Conservation (phyloP, 2,329 filamentous ascomycete genomes). For the Neurospora sp. region DNA sequence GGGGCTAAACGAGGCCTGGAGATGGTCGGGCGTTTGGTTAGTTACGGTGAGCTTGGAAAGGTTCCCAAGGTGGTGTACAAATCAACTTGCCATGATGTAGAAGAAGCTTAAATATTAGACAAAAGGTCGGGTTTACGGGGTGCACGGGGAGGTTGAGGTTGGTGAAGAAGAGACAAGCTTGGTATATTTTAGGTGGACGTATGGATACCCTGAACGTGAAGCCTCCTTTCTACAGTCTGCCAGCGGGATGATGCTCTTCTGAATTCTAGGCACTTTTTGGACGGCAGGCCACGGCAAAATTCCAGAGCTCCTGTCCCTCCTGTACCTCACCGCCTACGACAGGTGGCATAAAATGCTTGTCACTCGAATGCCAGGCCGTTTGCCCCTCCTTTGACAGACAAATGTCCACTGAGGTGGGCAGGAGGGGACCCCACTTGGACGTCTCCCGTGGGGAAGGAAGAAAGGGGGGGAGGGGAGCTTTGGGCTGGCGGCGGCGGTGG, state of each 20-base stretch:
- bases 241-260: background rate
- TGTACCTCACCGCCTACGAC: slow-evolving; percentile 15
- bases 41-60: slow-evolving; percentile 1
- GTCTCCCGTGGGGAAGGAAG: background rate
- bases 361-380: background rate
- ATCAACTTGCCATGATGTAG: background rate
- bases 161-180: background rate
- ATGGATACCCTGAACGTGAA: background rate
- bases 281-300: slow-evolving; percentile 14
- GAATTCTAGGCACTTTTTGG: slow-evolving; percentile 15
- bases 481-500: background rate
- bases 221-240: background rate
- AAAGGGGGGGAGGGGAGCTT: background rate
- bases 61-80: background rate
- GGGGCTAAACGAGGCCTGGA: slow-evolving; percentile 61
- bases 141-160: background rate
- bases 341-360: slow-evolving; percentile 7
- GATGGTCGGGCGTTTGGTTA: slow-evolving; percentile 4
- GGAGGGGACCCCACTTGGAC: background rate
- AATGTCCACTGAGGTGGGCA: background rate
- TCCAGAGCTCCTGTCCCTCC: slow-evolving; percentile 9
- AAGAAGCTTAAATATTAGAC: background rate
- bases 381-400: background rate
- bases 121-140: background rate
- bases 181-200: background rate